Percentiles rank a stretch among this genome's conserved stretches.
phyloP scores from a whole-genome alignment of 1,139 yeast species.

The Pichia sp. region DNA sequence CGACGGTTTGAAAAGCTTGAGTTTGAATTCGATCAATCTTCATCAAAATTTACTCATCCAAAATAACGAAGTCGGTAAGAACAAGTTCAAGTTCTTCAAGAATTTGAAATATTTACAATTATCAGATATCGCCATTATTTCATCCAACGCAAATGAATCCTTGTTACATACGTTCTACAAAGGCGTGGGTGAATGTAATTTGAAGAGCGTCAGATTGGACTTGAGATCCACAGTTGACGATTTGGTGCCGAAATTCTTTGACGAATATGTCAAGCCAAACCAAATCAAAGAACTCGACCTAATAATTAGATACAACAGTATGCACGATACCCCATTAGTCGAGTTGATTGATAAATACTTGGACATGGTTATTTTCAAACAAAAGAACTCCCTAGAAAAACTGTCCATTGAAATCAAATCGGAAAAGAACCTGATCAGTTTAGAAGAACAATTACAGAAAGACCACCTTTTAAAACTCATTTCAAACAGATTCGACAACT shows the following conservation, averaged over 20 bases:
- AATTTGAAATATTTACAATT: constrained; percentile 21
- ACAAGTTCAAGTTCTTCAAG: constrained; percentile 8
- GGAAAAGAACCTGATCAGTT: constrained; percentile 37
- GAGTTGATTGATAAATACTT: constrained; percentile 35
- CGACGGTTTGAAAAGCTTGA: constrained; percentile 13
- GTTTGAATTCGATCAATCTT: constrained; percentile 11
- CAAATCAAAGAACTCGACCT: constrained; percentile 42
- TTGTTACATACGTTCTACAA: constrained; percentile 18
- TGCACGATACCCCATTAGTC: constrained; percentile 34
- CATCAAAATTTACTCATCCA: constrained; percentile 3
- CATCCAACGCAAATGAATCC: constrained; percentile 8
- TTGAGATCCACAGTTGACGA: constrained; percentile 45
- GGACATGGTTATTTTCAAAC: constrained; percentile 31
- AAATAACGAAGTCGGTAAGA: not conserved
- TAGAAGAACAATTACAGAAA: constrained; percentile 33
- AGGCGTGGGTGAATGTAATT: constrained; percentile 36
- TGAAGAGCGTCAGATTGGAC: constrained; percentile 41
- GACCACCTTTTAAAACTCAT: constrained; percentile 19
- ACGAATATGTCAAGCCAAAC: constrained; percentile 20
- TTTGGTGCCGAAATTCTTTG: constrained; percentile 41
- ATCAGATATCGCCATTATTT: constrained; percentile 19
- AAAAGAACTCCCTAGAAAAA: constrained; percentile 33
- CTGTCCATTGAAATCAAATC: constrained; percentile 42
- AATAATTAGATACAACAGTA: constrained; percentile 41
- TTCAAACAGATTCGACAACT: constrained; percentile 10